Evolutionary conservation across 2,329 filamentous ascomycete genomes (phyloP).

Genomic region (Exophiala sideris): DNA sequence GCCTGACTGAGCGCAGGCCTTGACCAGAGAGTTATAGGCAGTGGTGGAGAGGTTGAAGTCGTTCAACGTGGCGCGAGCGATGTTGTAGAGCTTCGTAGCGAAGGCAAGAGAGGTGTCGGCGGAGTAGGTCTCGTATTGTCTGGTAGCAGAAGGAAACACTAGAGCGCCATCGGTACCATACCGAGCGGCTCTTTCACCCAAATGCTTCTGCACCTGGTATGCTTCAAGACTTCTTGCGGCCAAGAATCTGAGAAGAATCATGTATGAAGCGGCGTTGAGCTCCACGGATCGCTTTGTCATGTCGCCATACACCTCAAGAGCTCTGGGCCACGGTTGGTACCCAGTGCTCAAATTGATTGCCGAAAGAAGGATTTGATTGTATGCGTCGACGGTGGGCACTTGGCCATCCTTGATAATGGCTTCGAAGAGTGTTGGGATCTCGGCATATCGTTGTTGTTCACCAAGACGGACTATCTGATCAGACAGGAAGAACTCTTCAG

Average conservation of each 20-base stretch:
- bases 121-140: conserved; percentile 78
- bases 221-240: conserved; percentile 78
- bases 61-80: conserved; percentile 62
- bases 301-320: conserved; percentile 90
- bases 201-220: conserved; percentile 63
- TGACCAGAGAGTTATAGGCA: conserved; percentile 81
- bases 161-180: conserved; percentile 86
- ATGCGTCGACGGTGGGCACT: conserved; percentile 77
- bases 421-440: conserved; percentile 90
- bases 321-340: conserved; percentile 83
- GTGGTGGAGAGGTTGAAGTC: conserved; percentile 68
- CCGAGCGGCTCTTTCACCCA: conserved; percentile 78
- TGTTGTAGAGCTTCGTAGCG: conserved; percentile 80
- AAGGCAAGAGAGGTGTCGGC: conserved; percentile 85
- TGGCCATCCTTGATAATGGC: conserved; percentile 79
- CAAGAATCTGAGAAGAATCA: conserved; percentile 78
- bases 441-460: conserved; percentile 68
- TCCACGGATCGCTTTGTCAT: conserved; percentile 84
- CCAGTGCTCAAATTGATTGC: conserved; percentile 81
- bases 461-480: conserved; percentile 74
- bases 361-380: conserved; percentile 83
- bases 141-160: conserved; percentile 82
- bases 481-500: conserved; percentile 68
- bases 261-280: conserved; percentile 82
- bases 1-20: conserved; percentile 78